phyloP scores from a whole-genome alignment of 441 rosid genomes.

The Omphalea diandra region DNA sequence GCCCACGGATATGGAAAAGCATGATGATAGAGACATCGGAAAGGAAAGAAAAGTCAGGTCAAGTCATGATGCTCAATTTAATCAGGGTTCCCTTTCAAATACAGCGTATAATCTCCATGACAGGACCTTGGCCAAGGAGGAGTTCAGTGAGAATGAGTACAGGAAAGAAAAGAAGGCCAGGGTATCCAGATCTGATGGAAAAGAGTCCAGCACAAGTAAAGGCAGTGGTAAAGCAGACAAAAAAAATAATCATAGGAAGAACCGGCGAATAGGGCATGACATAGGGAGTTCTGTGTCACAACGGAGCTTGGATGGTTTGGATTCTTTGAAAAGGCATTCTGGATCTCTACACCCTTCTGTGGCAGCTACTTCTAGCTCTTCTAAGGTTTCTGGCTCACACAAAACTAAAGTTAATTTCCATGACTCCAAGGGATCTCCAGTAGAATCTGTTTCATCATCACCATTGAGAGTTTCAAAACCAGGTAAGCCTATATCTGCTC shows the following conservation, averaged over 20 bases:
- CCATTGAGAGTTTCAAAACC: conserved; percentile 64
- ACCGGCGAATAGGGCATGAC: conserved; percentile 40
- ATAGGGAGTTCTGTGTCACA: conserved; percentile 40
- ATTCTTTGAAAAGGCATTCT: conserved; percentile 51
- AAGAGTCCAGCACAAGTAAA: conserved; percentile 59
- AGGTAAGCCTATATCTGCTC: conserved; percentile 44
- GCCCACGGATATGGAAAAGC: conserved; percentile 37
- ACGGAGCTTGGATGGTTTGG: conserved; percentile 47
- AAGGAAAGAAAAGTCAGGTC: conserved; percentile 66
- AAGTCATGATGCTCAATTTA: conserved; percentile 33
- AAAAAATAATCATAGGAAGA: conserved; percentile 45
- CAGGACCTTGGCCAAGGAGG: conserved; percentile 39
- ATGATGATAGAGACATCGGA: conserved; percentile 39
- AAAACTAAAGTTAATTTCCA: conserved; percentile 62
- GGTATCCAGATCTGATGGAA: conserved; percentile 50
- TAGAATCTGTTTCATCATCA: conserved; percentile 91
- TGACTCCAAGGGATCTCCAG: conserved; percentile 86
- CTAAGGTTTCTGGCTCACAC: conserved; percentile 85
- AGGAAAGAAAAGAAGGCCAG: conserved; percentile 67
- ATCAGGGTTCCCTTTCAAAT: conserved; percentile 25
- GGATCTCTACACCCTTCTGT: conserved; percentile 50
- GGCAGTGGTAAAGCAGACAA: conserved; percentile 51
- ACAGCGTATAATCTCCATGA: conserved; percentile 39
- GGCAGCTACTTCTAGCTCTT: conserved; percentile 89
- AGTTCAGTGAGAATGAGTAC: conserved; percentile 52